These are phyloP conservation scores for Striga asiatica DNA, from an alignment of 257 asterid species.

Conservation along the genomic window DNA sequence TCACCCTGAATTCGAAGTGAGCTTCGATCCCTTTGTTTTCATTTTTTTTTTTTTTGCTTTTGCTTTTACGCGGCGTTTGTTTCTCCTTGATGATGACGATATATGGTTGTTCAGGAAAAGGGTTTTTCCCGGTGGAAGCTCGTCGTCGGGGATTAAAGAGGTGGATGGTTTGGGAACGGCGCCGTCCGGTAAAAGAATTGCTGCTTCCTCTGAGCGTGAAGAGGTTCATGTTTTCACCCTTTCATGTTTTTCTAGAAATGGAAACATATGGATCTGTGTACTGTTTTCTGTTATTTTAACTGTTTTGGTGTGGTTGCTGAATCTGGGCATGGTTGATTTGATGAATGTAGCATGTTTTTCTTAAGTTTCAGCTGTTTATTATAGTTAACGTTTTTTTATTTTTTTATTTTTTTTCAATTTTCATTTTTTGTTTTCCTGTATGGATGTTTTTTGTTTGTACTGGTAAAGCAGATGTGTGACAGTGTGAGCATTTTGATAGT, in stretches of 20 bases:
- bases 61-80: background rate
- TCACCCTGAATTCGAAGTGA: constrained; percentile 39
- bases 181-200: constrained; percentile 29
- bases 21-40: background rate
- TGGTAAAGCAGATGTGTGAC: too few relatives aligned
- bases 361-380: too few relatives aligned
- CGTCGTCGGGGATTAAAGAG: constrained; percentile 41
- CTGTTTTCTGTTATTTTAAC: too few relatives aligned
- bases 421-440: too few relatives aligned
- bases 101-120: constrained; percentile 42
- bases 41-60: background rate
- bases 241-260: background rate
- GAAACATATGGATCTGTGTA: background rate
- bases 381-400: too few relatives aligned
- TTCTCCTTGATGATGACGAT: constrained; percentile 18
- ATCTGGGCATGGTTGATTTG: too few relatives aligned
- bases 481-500: too few relatives aligned
- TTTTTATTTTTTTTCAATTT: too few relatives aligned
- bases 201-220: constrained; percentile 32
- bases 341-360: too few relatives aligned
- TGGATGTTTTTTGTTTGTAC: too few relatives aligned
- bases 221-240: constrained; percentile 30
- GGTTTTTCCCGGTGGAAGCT: constrained; percentile 45
- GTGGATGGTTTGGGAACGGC: constrained; percentile 49
- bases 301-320: too few relatives aligned